Base-by-base conservation (phyloP, 176 grass and related monocot genomes). In the Triticum urartu region DNA sequence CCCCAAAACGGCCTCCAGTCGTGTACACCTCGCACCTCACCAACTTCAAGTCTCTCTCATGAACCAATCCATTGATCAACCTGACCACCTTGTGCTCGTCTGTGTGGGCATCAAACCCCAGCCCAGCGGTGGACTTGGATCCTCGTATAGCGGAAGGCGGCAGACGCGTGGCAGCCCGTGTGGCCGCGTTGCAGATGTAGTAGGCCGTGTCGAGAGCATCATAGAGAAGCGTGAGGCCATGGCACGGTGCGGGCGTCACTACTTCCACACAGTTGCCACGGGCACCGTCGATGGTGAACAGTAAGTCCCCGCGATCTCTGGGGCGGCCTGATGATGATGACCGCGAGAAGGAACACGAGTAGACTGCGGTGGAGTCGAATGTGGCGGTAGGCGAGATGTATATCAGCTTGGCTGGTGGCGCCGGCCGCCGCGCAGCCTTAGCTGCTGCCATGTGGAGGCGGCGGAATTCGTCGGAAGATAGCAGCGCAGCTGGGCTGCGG, bases 141-240 rank as follows among this genome's bases (percentile, higher is more conserved):
- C 0, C 17, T 15, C 75, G 5, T 70, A 24, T 0, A 11, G 2
- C 4, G 75, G 3, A 86, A 6, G 84, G 75, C 1, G 84, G 84
- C 33, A 79, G 11, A 0, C 64, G 9, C 3, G 66, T 80, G 20
- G 80, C 20, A 45, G 67, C 54, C 38, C 77, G 7, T 21, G 85
- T 87, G 50, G 67, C 26, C 32, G 77, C 76, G 32, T 87, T 87
- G 84, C 26, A 62, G 7, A 87, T 39, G 21, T 87, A 73, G 38
- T 80, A 73, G 18, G 77, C 38, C 3, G 36, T 54, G 6, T 4
- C 67, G 1, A 87, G 13, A 20, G 28, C 67, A 18, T 87, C 85
- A 2, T 81, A 80, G 0, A 81, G 20, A n/a, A 87, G 78, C 20
- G 39, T 87, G 68, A 87, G 78, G 39, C 85, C 78, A 2, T 8